phyloP scores from a whole-genome alignment of 164 flowering plant species.

The Magnolia changhungtana region DNA sequence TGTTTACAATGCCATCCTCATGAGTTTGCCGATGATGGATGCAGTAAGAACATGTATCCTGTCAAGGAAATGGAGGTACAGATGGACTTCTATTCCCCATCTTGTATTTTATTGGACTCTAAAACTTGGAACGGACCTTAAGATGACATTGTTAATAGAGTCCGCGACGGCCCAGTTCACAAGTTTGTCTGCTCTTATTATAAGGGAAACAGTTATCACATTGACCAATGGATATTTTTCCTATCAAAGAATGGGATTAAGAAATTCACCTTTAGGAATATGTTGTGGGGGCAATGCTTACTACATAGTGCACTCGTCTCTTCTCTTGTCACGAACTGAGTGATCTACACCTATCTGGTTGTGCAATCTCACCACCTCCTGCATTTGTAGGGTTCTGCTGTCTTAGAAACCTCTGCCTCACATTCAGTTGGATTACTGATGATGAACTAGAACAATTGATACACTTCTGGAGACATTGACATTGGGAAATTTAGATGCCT shows the following conservation, averaged over 20 bases:
- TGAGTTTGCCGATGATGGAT: slow-evolving; percentile 7
- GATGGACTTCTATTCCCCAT: background rate
- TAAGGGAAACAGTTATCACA: background rate
- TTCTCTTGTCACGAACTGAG: background rate
- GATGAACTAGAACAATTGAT: background rate
- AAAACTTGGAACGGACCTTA: background rate
- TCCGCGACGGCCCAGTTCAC: background rate
- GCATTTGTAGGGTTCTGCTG: background rate
- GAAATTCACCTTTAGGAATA: background rate
- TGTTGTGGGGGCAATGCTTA: background rate
- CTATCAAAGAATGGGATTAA: background rate
- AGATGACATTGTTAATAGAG: background rate
- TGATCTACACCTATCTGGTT: background rate
- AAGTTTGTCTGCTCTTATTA: background rate
- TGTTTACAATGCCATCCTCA: background rate
- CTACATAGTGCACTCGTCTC: slow-evolving; percentile 2
- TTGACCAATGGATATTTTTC: slow-evolving; percentile 1
- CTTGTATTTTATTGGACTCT: background rate
- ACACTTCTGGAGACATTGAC: slow-evolving; percentile 37
- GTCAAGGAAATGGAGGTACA: background rate
- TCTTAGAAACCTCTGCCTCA: background rate
- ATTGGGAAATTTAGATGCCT: slow-evolving; percentile 48
- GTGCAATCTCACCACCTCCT: background rate
- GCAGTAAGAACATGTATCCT: slow-evolving; percentile 5
- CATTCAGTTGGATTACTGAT: background rate